Evolutionary conservation across 176 grass and related monocot genomes (phyloP).

Genomic region (maize (Zea mays)): DNA sequence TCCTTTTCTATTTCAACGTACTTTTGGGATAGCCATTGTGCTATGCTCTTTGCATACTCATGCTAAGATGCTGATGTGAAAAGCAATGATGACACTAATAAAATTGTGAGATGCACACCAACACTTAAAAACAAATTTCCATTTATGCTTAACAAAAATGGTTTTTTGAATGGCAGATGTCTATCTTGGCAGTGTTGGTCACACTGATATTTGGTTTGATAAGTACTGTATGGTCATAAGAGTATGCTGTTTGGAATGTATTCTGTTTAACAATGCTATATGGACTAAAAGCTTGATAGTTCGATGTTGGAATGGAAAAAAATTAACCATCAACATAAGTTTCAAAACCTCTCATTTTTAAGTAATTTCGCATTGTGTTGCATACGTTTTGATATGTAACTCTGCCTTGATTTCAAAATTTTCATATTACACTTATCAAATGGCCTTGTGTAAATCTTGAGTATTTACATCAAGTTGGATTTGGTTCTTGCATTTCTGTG

Average conservation of each 20-base stretch:
- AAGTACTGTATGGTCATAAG: neutral
- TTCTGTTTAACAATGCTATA: neutral
- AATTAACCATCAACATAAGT: neutral
- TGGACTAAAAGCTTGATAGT: neutral
- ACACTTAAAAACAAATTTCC: neutral
- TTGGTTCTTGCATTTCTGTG: neutral
- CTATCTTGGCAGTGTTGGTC: neutral
- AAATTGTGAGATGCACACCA: neutral
- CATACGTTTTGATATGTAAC: neutral
- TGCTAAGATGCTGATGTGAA: neutral
- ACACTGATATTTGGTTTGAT: neutral
- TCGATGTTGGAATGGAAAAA: neutral
- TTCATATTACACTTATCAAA: constrained; percentile 7
- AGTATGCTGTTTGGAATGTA: neutral
- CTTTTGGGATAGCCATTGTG: constrained; percentile 1
- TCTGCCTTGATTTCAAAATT: neutral
- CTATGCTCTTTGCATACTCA: constrained; percentile 4
- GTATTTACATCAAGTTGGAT: neutral
- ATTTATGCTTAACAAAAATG: neutral
- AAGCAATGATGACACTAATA: neutral
- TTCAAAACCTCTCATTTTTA: neutral
- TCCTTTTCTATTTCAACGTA: neutral
- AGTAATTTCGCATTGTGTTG: neutral
- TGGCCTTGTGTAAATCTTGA: constrained; percentile 11
- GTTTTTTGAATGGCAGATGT: neutral